A percentile compares a stretch with the other conserved stretches of the same genome.
phyloP scores from a whole-genome alignment of 2,329 filamentous ascomycete genomes.

The Chaetomiaceae sp. region DNA sequence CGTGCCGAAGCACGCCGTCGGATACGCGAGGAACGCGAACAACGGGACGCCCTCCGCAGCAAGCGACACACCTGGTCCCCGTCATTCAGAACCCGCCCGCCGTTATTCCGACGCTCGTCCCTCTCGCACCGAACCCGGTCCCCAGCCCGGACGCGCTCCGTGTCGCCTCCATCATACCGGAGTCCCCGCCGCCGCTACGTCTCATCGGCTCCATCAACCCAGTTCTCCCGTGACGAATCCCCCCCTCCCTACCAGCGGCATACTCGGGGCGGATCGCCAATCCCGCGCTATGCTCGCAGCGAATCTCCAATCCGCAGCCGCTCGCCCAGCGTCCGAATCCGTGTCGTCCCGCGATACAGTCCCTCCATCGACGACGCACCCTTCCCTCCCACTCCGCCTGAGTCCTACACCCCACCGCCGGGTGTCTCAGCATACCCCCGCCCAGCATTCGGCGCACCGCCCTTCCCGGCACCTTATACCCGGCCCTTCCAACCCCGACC shows the following conservation, averaged over 20 bases:
- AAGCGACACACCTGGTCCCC: constrained; percentile 12
- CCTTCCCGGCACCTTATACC: background rate
- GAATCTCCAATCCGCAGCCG: constrained; percentile 2
- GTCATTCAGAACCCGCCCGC: constrained; percentile 8
- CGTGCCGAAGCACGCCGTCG: constrained; percentile 13
- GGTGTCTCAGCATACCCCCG: constrained; percentile 11
- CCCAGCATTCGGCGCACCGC: background rate
- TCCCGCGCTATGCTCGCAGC: background rate
- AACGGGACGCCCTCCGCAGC: background rate
- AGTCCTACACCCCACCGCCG: constrained; percentile 15
- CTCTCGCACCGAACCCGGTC: constrained; percentile 8
- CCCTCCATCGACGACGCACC: constrained; percentile 4
- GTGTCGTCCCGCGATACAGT: constrained; percentile 2
- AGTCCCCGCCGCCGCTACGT: background rate
- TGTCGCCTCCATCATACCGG: background rate
- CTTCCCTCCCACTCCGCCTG: constrained; percentile 13
- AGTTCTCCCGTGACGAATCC: background rate
- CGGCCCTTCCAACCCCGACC: background rate
- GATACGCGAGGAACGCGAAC: constrained; percentile 11
- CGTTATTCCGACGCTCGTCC: constrained; percentile 6
- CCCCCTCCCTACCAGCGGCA: constrained; percentile 11
- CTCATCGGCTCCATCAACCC: constrained; percentile 1
- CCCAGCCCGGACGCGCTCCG: constrained; percentile 8
- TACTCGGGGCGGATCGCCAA: constrained; percentile 1
- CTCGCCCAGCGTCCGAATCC: constrained; percentile 10